A percentile compares a stretch with the other conserved stretches of the same genome.
Evolutionary conservation across 768 basidiomycete species (phyloP).

Genomic region (Hydnomerulius pinastri): DNA sequence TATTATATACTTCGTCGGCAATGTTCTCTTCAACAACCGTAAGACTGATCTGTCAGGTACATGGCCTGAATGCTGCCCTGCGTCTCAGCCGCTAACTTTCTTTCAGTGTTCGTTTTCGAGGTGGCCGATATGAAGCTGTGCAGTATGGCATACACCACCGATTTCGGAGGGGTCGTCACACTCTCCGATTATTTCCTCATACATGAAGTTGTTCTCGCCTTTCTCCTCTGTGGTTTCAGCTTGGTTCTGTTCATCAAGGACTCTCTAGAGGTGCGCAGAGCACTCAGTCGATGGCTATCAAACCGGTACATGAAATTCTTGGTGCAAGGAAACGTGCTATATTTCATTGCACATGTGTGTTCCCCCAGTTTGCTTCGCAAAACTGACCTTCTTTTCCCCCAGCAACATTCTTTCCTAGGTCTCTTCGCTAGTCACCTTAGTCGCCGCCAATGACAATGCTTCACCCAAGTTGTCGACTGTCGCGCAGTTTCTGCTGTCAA

Average conservation of each 20-base stretch:
- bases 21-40: too few relatives aligned
- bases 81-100: too few relatives aligned
- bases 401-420: not conserved
- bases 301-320: conserved; percentile 9
- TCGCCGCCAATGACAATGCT: too few relatives aligned
- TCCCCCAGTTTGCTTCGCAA: not conserved
- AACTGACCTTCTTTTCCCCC: not conserved
- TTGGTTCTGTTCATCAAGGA: not conserved
- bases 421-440: not conserved
- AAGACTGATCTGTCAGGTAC: too few relatives aligned
- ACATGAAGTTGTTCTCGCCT: conserved; percentile 5
- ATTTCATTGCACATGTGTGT: conserved; percentile 20
- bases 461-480: not conserved
- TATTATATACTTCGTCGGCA: too few relatives aligned
- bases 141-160: not conserved
- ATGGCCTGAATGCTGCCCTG: too few relatives aligned
- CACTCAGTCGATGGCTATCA: conserved; percentile 5
- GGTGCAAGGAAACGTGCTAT: conserved; percentile 10
- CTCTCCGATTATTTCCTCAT: not conserved
- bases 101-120: not conserved
- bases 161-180: too few relatives aligned
- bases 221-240: conserved; percentile 6
- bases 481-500: not conserved
- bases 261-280: conserved; percentile 3
- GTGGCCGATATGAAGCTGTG: conserved; percentile 1